phyloP scores from a whole-genome alignment of 441 rosid genomes.

The Syzygium malaccense region DNA sequence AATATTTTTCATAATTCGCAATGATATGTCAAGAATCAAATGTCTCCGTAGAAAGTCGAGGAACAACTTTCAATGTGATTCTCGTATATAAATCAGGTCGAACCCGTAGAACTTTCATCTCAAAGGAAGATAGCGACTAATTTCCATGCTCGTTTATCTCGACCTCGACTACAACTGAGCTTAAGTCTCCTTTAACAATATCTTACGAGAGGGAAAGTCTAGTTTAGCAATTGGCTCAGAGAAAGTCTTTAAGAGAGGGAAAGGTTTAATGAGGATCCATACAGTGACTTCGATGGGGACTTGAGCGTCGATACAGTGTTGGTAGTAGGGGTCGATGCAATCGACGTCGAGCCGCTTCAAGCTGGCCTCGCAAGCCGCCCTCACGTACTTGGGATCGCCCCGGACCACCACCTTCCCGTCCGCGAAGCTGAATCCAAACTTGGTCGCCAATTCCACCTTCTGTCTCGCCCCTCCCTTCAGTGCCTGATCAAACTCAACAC shows the following conservation, averaged over 20 bases:
- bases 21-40: neutral
- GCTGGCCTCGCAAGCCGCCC: neutral
- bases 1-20: neutral
- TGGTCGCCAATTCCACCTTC: neutral
- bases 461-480: neutral
- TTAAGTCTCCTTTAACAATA: no score
- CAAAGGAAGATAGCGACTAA: neutral
- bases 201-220: no score
- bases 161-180: neutral
- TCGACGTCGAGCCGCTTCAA: neutral
- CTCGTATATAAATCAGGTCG: neutral
- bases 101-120: neutral
- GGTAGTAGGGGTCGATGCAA: conserved; percentile 10
- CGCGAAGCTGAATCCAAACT: neutral
- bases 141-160: neutral
- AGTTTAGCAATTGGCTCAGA: neutral
- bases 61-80: neutral
- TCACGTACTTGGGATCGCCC: neutral
- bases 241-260: neutral
- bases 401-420: neutral
- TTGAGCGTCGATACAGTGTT: neutral
- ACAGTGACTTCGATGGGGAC: conserved; percentile 9
- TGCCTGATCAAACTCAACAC: neutral
- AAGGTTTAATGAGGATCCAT: neutral
- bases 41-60: neutral